These are phyloP conservation scores for Arthrinium phaeospermum DNA, from an alignment of 2,329 filamentous ascomycete genomes.

Conservation along the genomic window DNA sequence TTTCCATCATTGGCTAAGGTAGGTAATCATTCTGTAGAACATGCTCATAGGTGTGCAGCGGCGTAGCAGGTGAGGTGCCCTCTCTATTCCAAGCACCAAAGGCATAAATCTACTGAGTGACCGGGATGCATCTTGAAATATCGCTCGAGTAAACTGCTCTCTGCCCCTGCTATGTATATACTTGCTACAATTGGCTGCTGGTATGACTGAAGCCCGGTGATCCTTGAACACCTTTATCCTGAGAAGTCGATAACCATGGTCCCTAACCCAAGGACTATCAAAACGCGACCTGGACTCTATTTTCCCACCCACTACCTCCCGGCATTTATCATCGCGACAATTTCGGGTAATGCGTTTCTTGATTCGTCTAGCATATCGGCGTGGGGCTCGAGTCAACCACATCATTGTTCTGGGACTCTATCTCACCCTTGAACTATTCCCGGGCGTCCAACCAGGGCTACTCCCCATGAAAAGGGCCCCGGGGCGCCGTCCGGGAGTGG, in stretches of 20 bases:
- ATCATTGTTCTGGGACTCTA: not conserved
- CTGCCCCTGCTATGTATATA: slow-evolving; percentile 1
- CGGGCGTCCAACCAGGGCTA: slow-evolving; percentile 24
- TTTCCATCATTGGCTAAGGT: not conserved
- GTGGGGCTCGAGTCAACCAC: not conserved
- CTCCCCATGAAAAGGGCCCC: slow-evolving; percentile 10
- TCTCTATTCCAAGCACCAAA: not conserved
- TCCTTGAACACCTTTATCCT: not conserved
- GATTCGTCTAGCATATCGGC: not conserved
- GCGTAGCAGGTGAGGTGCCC: not conserved
- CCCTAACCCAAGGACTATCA: not conserved
- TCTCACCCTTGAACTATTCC: slow-evolving; percentile 15
- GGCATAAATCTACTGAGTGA: not conserved
- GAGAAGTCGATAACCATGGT: not conserved
- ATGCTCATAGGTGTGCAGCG: not conserved
- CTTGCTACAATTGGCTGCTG: not conserved
- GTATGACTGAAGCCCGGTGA: not conserved
- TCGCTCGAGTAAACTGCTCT: not conserved
- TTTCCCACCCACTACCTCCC: not conserved
- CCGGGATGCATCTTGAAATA: not conserved
- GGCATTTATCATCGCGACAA: not conserved
- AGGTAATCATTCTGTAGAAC: not conserved
- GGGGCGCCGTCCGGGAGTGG: slow-evolving; percentile 30
- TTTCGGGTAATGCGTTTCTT: not conserved
- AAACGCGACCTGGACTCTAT: not conserved